Base-by-base conservation (phyloP, 2,329 filamentous ascomycete genomes). In the Microdochium bolleyi region DNA sequence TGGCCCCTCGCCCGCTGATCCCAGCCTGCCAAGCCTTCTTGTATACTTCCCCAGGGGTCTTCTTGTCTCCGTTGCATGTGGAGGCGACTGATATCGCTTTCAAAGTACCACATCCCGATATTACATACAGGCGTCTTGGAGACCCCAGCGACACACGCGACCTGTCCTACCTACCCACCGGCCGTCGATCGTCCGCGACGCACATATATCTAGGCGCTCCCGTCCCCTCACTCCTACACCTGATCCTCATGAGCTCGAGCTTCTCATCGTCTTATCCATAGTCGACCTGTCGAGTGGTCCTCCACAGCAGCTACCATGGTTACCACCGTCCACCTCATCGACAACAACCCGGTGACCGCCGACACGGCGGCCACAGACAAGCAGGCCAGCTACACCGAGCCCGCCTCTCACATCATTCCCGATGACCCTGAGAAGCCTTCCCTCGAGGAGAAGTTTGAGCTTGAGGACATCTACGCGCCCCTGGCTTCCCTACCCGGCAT, bases 401-500 rank as follows among this genome's bases (percentile, higher is more conserved):
- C 50, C n/a, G 50, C 50, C 27, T 51, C 50, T 14, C 50, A 51
- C 50, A 34, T 51, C n/a, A 24, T 34, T 24, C 38, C 50, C 16
- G 50, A 48, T 5, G 50, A 46, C 38, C 50, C 50, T 19, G 13
- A 30, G 16, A 51, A 51, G 37, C 30, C 32, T 48, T 49, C 38
- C 21, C 19, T 41, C 44, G 49, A 54, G 16, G 41, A 54, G 16
- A 41, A 51, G 34, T 41, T 51, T 25, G 53, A 60, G 25, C 62
- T 68, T 53, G 62, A 58, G 44, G 69, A 72, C 34, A 62, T 72
- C 34, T 72, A 71, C 58, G 54, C 57, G n/a, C 72, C 71, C 24
- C 73, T 76, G 49, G 72, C 73, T 13, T 58, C 64, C 1, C 60
- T 70, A 27, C 70, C 72, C 57, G 69, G 70, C 19, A 57, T 73